phyloP scores from a whole-genome alignment of 192 early-diverging fungal species.

The Rhizoclosmatium sp. region DNA sequence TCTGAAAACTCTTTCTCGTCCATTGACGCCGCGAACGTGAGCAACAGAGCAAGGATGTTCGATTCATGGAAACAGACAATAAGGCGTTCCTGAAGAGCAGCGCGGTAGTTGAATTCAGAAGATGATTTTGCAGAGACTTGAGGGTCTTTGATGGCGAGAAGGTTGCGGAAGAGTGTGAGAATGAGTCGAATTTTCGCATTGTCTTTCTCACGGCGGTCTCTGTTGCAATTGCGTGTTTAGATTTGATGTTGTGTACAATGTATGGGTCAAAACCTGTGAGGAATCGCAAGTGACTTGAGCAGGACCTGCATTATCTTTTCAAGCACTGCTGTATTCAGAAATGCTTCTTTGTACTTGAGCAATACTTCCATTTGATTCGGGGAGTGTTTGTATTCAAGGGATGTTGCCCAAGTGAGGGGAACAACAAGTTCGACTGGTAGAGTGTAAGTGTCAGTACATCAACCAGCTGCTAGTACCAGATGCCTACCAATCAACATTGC shows the following conservation, averaged over 20 bases:
- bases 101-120: slow-evolving; percentile 60
- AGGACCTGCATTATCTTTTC: slow-evolving; percentile 59
- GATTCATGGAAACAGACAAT: slow-evolving; percentile 64
- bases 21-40: slow-evolving; percentile 73
- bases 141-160: slow-evolving; percentile 81
- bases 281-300: slow-evolving; percentile 57
- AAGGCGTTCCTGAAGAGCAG: slow-evolving; percentile 67
- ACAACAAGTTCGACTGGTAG: slow-evolving; percentile 89
- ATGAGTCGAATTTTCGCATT: slow-evolving; percentile 69
- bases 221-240: slow-evolving; percentile 25
- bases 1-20: slow-evolving; percentile 65
- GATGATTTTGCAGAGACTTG: slow-evolving; percentile 64
- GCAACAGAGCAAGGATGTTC: slow-evolving; percentile 71
- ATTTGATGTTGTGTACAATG: not conserved
- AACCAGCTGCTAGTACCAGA: no score
- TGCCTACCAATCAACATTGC: not conserved
- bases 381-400: slow-evolving; percentile 31
- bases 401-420: slow-evolving; percentile 87
- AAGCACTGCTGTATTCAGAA: slow-evolving; percentile 64
- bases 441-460: no score
- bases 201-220: slow-evolving; percentile 67
- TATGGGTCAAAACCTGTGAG: slow-evolving; percentile 39
- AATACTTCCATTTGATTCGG: slow-evolving; percentile 57
- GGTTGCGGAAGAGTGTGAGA: slow-evolving; percentile 79
- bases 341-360: slow-evolving; percentile 77